Base-by-base conservation (phyloP, 169 alveolate species). In the Theileria parva region DNA sequence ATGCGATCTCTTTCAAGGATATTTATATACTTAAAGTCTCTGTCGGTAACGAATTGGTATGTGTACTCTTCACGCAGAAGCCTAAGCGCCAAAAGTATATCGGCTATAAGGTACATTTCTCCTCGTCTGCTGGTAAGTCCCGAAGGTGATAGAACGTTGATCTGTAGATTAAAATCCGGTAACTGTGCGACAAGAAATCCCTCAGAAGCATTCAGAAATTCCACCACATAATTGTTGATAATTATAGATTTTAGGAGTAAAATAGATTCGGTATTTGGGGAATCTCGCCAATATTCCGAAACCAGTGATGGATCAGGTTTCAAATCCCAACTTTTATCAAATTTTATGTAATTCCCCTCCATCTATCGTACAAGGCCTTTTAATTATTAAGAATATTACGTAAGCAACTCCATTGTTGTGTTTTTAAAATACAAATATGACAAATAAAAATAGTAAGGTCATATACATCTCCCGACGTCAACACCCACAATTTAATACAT, bases 11-110 rank as follows among this genome's bases (percentile, higher is more conserved):
- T 66, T 57, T 90, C 94, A 65, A 90, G 75, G 4, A 90, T 81
- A 71, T 89, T 90, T 50, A 90, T 86, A 73, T 90, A 90, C 88
- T 85, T 90, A 85, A 86, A 90, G 25, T 93, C 94, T 63, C 88
- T 63, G 25, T 87, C 74, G 30, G 87, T 86, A 34, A 90, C 83
- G 32, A 86, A 86, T 34, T 90, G 80, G 74, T 84, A 90, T 5
- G 93, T 90, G 74, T 90, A 90, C 39, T 74, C 91, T 51, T 84
- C 87, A 50, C 87, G 71, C 37, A 70, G 32, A 4, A 85, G 63
- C 23, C 64, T 55, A 27, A 55, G 28, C 15, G 74, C 65, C 13
- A 78, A 55, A 21, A 85, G 25, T 11, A 85, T 55, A 44, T 85
- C 91, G 0, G 87, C 91, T 0, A 85, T 57, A 4, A 75, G 51